phyloP scores from a whole-genome alignment of 805 yeast species.

The Pichia heedii region DNA sequence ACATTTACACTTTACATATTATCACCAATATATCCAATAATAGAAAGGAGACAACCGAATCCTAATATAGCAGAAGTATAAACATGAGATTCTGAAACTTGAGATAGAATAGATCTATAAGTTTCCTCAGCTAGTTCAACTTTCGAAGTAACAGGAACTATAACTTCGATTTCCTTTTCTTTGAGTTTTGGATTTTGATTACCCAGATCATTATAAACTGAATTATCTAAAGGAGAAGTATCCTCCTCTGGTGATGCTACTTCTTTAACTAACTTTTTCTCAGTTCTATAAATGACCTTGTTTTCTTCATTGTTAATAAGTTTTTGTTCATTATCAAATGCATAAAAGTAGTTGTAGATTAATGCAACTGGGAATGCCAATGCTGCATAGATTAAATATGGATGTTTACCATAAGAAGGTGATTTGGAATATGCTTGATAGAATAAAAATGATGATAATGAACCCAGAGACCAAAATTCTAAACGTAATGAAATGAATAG shows the following conservation, averaged over 20 bases:
- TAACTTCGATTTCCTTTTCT: constrained; percentile 31
- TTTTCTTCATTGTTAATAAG: constrained; percentile 15
- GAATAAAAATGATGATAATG: constrained; percentile 43
- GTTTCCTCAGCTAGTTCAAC: constrained; percentile 33
- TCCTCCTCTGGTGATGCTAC: constrained; percentile 22
- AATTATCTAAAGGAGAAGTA: constrained; percentile 36
- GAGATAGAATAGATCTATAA: constrained; percentile 25
- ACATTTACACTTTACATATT: not conserved
- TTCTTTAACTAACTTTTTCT: constrained; percentile 18
- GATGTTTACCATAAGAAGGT: constrained; percentile 52
- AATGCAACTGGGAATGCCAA: constrained; percentile 40
- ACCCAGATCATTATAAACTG: constrained; percentile 37
- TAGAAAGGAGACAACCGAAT: constrained; percentile 38
- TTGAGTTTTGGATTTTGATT: constrained; percentile 14
- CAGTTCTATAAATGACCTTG: constrained; percentile 10
- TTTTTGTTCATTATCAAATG: constrained; percentile 21
- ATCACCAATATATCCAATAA: constrained; percentile 56
- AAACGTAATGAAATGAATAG: constrained; percentile 18
- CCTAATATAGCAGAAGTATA: constrained; percentile 36
- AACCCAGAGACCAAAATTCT: constrained; percentile 31
- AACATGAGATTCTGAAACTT: constrained; percentile 30
- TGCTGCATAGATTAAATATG: constrained; percentile 62
- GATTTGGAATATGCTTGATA: constrained; percentile 48
- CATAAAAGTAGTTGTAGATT: constrained; percentile 21
- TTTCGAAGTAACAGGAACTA: constrained; percentile 15